These are phyloP conservation scores for Ajuga reptans DNA, from an alignment of 305 asterid genomes.

Conservation along the genomic window DNA sequence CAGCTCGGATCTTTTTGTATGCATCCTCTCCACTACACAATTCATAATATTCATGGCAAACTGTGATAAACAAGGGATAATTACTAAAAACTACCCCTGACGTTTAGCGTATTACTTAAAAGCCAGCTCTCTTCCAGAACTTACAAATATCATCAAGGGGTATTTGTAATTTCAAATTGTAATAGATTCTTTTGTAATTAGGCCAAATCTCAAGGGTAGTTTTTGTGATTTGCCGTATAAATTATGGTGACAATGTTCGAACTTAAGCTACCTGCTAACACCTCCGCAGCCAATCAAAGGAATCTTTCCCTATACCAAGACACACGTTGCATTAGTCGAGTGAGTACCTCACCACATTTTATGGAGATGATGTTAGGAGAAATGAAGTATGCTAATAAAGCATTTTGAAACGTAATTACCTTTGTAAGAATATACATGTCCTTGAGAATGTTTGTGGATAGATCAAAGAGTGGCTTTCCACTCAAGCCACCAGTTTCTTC, in stretches of 20 bases:
- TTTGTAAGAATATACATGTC: slow-evolving; percentile 86
- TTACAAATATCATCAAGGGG: not conserved
- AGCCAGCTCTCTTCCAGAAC: not conserved
- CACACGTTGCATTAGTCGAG: not conserved
- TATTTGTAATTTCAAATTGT: not conserved
- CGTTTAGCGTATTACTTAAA: not conserved
- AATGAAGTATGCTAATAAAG: not conserved
- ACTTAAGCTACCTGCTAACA: slow-evolving; percentile 60
- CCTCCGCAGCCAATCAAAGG: slow-evolving; percentile 95
- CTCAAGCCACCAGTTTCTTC: slow-evolving; percentile 91
- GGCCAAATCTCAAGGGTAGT: not conserved
- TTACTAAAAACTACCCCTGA: not conserved
- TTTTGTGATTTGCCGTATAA: not conserved
- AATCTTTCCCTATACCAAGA: slow-evolving; percentile 59
- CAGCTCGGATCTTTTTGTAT: slow-evolving; percentile 85
- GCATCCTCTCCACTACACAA: slow-evolving; percentile 83
- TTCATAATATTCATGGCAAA: no score
- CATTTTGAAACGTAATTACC: slow-evolving; percentile 37
- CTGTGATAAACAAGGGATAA: not conserved
- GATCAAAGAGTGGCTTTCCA: slow-evolving; percentile 69
- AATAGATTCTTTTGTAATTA: not conserved
- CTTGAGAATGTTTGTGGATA: slow-evolving; percentile 70
- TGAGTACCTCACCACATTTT: not conserved
- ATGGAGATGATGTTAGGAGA: not conserved
- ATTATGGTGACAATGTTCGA: not conserved